A percentile compares a stretch with the other conserved stretches of the same genome.
These are phyloP conservation scores for Kalanchoe fedtschenkoi DNA, from an alignment of 164 flowering plant genomes.

Conservation along the genomic window DNA sequence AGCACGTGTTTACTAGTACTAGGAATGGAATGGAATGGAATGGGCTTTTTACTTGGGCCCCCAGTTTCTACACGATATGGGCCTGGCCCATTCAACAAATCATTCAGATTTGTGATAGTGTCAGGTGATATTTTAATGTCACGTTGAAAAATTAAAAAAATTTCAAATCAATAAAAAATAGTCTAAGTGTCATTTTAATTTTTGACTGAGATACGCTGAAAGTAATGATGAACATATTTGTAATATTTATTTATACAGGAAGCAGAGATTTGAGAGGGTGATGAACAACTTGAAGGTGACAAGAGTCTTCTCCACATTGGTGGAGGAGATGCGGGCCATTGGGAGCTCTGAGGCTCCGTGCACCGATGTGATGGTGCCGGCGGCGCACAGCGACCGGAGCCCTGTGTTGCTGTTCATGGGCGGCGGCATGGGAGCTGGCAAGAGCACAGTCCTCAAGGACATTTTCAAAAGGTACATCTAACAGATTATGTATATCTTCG, in stretches of 20 bases:
- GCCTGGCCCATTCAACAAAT: neutral
- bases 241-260: constrained; percentile 16
- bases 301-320: constrained; percentile 65
- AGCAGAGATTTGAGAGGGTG: constrained; percentile 72
- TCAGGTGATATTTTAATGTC: too few relatives aligned
- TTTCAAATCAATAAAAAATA: too few relatives aligned
- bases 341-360: constrained; percentile 25
- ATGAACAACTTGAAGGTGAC: constrained; percentile 58
- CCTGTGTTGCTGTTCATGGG: constrained; percentile 94
- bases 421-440: constrained; percentile 99
- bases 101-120: too few relatives aligned
- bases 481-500: neutral
- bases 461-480: constrained; percentile 52
- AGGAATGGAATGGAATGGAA: neutral
- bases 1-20: too few relatives aligned
- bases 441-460: constrained; percentile 92
- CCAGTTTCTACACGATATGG: neutral
- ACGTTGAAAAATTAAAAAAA: too few relatives aligned
- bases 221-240: too few relatives aligned
- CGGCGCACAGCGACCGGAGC: constrained; percentile 58
- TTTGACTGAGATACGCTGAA: too few relatives aligned
- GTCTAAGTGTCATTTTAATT: too few relatives aligned
- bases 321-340: constrained; percentile 83
- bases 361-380: constrained; percentile 69
- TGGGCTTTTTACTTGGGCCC: neutral